Evolutionary conservation across 345 rosid genomes (phyloP), one percentile per base, ranked within the genome.

Genomic region (Dipteronia dyeriana): DNA sequence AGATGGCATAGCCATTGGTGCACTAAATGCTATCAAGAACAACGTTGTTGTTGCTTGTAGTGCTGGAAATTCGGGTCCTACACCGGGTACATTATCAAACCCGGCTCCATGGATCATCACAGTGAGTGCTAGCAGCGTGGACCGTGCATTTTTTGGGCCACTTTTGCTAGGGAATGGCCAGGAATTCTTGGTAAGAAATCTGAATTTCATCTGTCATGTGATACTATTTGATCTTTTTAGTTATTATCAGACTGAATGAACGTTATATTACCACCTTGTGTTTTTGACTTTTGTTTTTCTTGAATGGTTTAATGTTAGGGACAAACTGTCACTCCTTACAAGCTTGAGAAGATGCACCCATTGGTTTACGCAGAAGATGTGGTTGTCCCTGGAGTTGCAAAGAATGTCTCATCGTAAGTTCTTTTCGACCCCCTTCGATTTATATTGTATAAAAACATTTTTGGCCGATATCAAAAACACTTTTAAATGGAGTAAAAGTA

Each of bases 51-150:
- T 90, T 60, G 89, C 77, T 2, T 88, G 91, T 62, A 68, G 88
- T 11, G 99, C 97, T 0, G 99, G 99, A 0, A 95, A 95, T 70
- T 29, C 17, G 1, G 99, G 99, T 0, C 99, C 99, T 12, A 66
- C 83, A 7, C 89, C 92, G 0, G 76, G 85, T 38, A 86, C 92
- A 3, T 73, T 92, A 67, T 87, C 96, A 0, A 95, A 95, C 75
- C 47, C 80, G 0, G 91, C 93, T 5, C 99, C 98, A 3, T 93
- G 99, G 98, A 66, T 91, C 22, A 86, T 91, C 19, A 95, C 99
- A 0, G 96, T 93, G 0, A 90, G 94, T 41, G 98, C 99, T 70
- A 91, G 94, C 81, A 84, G 85, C 75, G 22, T 95, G 31, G 99
- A 95, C 75, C 92, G 99, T 12, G 75, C 71, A 45, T 90, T 91